Evolutionary conservation across 805 yeast species (phyloP), one percentile per base, ranked within the genome.

Genomic region (Tetrapisispora fleetii): DNA sequence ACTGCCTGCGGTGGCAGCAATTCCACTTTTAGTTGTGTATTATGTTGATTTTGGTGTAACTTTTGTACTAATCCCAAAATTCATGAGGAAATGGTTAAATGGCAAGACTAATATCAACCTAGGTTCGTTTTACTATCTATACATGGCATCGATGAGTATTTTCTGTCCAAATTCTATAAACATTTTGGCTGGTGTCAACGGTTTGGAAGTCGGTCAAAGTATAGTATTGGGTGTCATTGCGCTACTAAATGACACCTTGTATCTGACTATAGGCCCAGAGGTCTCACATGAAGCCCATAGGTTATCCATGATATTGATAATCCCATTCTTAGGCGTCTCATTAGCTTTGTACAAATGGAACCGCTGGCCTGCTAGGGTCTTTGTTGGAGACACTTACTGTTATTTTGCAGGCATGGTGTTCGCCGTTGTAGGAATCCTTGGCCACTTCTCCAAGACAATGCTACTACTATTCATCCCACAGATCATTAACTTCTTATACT

Each of bases 321-420:
- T 90, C 1, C 99, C 99, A 21, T 83, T 91, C 60, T 60, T 91
- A 38, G 96, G 96, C 1, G 93, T 87, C 9, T 79, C 95, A 0
- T 52, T 82, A 1, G 95, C 85, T 0, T 68, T 93, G 48, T 76
- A 85, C 56, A 79, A 77, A 56, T 83, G 74, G 71, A 93, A 93
- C 63, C 85, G 90, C 83, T 93, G 74, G 71, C 99, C 99, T 0
- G 88, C 99, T 0, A 69, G 69, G 49, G 98, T 88, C 1, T 93
- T 93, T 68, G 99, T 93, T 8, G 99, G 99, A 30, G 99, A 93
- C 63, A 91, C 99, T 0, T 93, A 85, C 71, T 93, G 99, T 68
- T 93, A 93, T 67, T 90, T 93, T 66, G 88, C 96, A 24, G 99
- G 99, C 3, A 93, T 93, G 99, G 95, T 93, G 1, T 89, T 93